Percentiles rank a stretch among this genome's conserved stretches.
Conservation (phyloP, 495 filamentous ascomycete species). For the Hypoxylon fuscum region DNA sequence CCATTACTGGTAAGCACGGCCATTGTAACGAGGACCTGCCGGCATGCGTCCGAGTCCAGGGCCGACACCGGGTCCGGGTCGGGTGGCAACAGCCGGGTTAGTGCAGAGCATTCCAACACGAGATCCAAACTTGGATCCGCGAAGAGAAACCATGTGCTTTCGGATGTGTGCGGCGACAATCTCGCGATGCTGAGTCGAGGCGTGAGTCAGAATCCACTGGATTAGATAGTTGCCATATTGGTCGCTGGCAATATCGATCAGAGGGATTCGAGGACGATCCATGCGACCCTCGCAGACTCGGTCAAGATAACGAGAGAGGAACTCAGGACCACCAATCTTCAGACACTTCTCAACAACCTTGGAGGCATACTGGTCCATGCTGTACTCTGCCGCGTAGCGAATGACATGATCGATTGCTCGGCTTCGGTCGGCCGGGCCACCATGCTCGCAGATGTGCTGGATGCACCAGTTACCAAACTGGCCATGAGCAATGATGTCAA, state of each 20-base stretch:
- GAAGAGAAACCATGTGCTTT: conserved; percentile 99
- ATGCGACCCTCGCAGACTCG: conserved; percentile 89
- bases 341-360: conserved; percentile 99
- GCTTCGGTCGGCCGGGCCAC: conserved; percentile 87
- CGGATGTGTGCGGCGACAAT: conserved; percentile 92
- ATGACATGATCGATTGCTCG: conserved; percentile 95
- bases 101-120: conserved; percentile 98
- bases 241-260: conserved; percentile 98
- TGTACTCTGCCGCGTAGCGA: conserved; percentile 91
- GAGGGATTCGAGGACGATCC: conserved; percentile 92
- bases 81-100: conserved; percentile 86
- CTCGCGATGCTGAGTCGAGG: conserved; percentile 86
- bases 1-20: conserved; percentile 60
- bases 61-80: conserved; percentile 82
- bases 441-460: conserved; percentile 98
- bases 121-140: conserved; percentile 97
- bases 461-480: conserved; percentile 99
- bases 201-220: conserved; percentile 93
- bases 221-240: conserved; percentile 99
- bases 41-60: conserved; percentile 66
- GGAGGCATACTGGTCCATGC: conserved; percentile 98
- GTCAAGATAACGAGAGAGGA: conserved; percentile 90
- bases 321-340: conserved; percentile 93
- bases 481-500: conserved; percentile 95
- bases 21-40: conserved; percentile 58